A percentile compares a stretch with the other conserved stretches of the same genome.
phyloP scores from a whole-genome alignment of 2,329 filamentous ascomycete species.

The Pestalotiopsis sp. region DNA sequence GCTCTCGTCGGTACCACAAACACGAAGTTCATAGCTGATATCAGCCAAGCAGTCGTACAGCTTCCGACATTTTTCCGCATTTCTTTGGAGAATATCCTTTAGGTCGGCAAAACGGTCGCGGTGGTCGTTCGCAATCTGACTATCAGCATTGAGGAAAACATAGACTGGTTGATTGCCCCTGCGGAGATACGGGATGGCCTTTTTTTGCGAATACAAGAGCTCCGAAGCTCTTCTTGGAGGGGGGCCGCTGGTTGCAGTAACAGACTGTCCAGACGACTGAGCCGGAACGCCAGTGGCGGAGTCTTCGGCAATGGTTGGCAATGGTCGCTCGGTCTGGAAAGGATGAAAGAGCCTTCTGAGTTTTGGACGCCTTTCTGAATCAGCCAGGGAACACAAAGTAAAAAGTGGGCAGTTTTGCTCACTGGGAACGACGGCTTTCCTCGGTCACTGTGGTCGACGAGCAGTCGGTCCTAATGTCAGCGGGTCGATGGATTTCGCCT shows the following conservation, averaged over 20 bases:
- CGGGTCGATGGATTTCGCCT: neutral
- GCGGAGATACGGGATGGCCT: neutral
- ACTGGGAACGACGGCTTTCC: neutral
- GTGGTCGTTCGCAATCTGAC: neutral
- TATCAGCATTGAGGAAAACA: neutral
- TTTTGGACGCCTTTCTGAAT: neutral
- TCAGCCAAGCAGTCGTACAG: neutral
- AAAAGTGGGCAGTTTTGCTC: neutral
- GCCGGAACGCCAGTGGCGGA: too few relatives aligned
- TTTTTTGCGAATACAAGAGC: neutral
- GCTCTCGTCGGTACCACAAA: neutral
- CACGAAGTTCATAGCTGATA: neutral
- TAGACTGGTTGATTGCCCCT: neutral
- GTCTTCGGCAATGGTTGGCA: neutral
- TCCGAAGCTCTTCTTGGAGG: neutral
- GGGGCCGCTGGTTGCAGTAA: neutral
- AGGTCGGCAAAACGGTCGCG: neutral
- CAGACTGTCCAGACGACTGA: neutral
- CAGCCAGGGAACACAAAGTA: neutral
- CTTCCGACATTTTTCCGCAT: neutral
- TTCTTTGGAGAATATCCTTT: neutral
- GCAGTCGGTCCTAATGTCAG: neutral
- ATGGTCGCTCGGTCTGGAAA: neutral
- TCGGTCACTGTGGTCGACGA: constrained; percentile 17
- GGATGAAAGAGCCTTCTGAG: neutral